phyloP scores from a whole-genome alignment of 352 stramenopile species.

The Phytopythium oedochilum region DNA sequence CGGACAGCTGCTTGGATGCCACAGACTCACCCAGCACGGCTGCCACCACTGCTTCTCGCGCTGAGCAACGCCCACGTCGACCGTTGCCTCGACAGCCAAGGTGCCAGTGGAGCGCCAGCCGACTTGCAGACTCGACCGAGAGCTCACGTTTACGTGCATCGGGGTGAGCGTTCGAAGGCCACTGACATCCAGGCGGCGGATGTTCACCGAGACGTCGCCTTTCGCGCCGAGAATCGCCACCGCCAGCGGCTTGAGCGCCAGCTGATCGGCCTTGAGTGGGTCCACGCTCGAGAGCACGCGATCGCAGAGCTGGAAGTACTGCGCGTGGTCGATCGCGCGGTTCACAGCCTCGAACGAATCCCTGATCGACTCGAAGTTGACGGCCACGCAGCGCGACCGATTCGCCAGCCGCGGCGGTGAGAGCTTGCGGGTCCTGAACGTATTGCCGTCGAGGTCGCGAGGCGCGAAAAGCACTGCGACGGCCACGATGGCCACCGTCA shows the following conservation, averaged over 20 bases:
- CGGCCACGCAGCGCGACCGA: background rate
- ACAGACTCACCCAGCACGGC: constrained; percentile 4
- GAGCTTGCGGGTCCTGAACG: background rate
- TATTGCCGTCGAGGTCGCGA: background rate
- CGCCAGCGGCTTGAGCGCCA: background rate
- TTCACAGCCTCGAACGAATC: constrained; percentile 1
- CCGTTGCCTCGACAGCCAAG: background rate
- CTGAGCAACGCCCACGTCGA: background rate
- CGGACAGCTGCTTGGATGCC: constrained; percentile 4
- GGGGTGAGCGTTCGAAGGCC: constrained; percentile 1
- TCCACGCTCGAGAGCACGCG: constrained; percentile 1
- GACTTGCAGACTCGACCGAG: constrained; percentile 1
- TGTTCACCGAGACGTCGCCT: background rate
- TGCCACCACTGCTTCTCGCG: constrained; percentile 8
- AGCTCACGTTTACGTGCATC: constrained; percentile 2
- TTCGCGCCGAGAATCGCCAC: background rate
- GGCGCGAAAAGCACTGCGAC: background rate
- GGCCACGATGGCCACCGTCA: background rate
- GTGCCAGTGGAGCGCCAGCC: background rate
- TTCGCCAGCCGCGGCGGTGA: background rate
- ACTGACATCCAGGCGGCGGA: constrained; percentile 1
- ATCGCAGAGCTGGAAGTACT: constrained; percentile 4
- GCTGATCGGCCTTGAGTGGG: background rate
- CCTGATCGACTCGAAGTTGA: constrained; percentile 1
- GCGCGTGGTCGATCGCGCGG: constrained; percentile 4